These are phyloP conservation scores for Bondarzewia mesenterica DNA, from an alignment of 1,284 basidiomycete species.

Conservation along the genomic window DNA sequence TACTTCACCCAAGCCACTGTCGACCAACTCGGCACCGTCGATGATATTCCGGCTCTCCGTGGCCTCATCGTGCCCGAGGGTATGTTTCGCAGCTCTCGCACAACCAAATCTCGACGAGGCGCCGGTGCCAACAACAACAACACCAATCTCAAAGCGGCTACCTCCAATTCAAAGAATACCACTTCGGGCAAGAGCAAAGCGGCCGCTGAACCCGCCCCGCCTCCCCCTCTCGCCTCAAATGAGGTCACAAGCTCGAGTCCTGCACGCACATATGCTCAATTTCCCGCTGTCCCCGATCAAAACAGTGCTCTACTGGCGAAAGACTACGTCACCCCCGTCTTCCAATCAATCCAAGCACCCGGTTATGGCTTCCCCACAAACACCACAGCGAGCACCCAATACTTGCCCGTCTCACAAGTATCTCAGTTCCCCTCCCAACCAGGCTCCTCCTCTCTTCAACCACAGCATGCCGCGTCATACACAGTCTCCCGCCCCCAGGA, in stretches of 20 bases:
- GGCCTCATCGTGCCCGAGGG: slow-evolving; percentile 25
- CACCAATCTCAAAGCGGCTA: neutral
- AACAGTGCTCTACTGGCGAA: neutral
- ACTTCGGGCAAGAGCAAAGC: too few relatives aligned
- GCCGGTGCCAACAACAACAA: slow-evolving; percentile 15
- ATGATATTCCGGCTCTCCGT: slow-evolving; percentile 24
- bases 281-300: neutral
- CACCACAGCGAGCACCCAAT: too few relatives aligned
- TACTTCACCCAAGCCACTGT: slow-evolving; percentile 56
- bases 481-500: too few relatives aligned
- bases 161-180: too few relatives aligned
- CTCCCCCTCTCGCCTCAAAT: neutral
- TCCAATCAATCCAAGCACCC: slow-evolving; percentile 6
- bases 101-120: slow-evolving; percentile 36
- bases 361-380: too few relatives aligned
- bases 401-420: too few relatives aligned
- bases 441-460: too few relatives aligned
- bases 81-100: slow-evolving; percentile 55
- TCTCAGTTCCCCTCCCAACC: too few relatives aligned
- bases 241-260: neutral
- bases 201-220: too few relatives aligned
- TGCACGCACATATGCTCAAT: neutral
- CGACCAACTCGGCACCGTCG: slow-evolving; percentile 22
- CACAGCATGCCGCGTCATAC: too few relatives aligned
- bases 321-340: neutral